These are phyloP conservation scores for Candida michaelii DNA, from an alignment of 805 yeast genomes.

Conservation along the genomic window DNA sequence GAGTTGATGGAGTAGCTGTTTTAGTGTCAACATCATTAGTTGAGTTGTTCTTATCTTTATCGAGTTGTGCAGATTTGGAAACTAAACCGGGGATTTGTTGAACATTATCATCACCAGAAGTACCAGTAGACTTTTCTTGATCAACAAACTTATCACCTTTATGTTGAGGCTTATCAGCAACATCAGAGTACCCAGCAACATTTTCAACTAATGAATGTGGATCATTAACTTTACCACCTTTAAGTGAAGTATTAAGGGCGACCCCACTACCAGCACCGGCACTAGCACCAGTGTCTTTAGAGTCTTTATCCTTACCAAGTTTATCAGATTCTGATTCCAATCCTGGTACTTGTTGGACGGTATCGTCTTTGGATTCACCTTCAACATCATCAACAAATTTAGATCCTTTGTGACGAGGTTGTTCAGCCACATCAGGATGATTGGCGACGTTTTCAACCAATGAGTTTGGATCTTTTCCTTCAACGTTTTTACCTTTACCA, in stretches of 20 bases:
- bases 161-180: slow-evolving; percentile 6
- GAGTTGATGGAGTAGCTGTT: too few species aligned
- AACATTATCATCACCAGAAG: slow-evolving; percentile 1
- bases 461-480: not conserved
- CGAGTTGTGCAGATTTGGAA: slow-evolving; percentile 3
- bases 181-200: slow-evolving; percentile 8
- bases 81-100: slow-evolving; percentile 20
- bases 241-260: slow-evolving; percentile 6
- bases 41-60: not conserved
- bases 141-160: not conserved
- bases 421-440: slow-evolving; percentile 1
- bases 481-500: not conserved
- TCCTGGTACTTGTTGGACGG: slow-evolving; percentile 2
- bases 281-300: not conserved
- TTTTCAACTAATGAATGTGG: slow-evolving; percentile 11
- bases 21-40: not conserved
- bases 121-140: not conserved
- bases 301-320: not conserved
- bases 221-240: slow-evolving; percentile 8
- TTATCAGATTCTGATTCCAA: slow-evolving; percentile 11
- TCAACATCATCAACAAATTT: slow-evolving; percentile 6
- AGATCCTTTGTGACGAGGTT: slow-evolving; percentile 4
- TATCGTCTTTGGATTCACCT: slow-evolving; percentile 1
- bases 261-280: not conserved
- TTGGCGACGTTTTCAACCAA: not conserved